These are phyloP conservation scores for Candida mesenterica DNA, from an alignment of 1,139 yeast genomes.

Conservation along the genomic window DNA sequence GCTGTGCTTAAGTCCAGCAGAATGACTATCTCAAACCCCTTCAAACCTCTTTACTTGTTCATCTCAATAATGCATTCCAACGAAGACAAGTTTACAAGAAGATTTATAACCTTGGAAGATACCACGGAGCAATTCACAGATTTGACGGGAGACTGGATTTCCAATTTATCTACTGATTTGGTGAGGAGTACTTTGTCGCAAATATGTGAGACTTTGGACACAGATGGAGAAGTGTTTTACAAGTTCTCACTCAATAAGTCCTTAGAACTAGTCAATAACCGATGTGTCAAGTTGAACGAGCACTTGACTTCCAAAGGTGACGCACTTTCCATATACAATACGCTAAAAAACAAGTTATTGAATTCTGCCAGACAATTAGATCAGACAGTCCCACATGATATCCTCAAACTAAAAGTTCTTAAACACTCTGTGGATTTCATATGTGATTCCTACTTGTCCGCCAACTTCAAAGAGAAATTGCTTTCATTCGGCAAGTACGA, in stretches of 20 bases:
- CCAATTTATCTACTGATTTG: slow-evolving; percentile 3
- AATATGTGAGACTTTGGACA: slow-evolving; percentile 47
- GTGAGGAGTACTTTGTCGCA: slow-evolving; percentile 19
- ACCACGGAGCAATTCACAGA: slow-evolving; percentile 38
- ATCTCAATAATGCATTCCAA: slow-evolving; percentile 32
- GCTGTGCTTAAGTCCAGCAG: slow-evolving; percentile 34
- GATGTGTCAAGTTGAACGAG: slow-evolving; percentile 26
- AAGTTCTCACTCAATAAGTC: slow-evolving; percentile 39
- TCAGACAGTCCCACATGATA: slow-evolving; percentile 25
- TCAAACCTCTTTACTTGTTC: slow-evolving; percentile 42
- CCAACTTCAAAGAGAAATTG: slow-evolving; percentile 17
- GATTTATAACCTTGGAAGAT: slow-evolving; percentile 50
- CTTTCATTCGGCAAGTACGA: slow-evolving; percentile 17
- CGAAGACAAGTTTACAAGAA: slow-evolving; percentile 25
- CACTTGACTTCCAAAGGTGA: slow-evolving; percentile 20
- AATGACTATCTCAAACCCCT: slow-evolving; percentile 41
- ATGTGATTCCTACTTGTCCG: slow-evolving; percentile 26
- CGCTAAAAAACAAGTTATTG: slow-evolving; percentile 19
- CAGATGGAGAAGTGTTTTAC: slow-evolving; percentile 49
- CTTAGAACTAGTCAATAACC: slow-evolving; percentile 27
- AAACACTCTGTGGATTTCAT: slow-evolving; percentile 31
- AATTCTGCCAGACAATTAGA: slow-evolving; percentile 19
- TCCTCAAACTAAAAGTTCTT: slow-evolving; percentile 23
- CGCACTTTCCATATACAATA: slow-evolving; percentile 11
- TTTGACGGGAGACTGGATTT: slow-evolving; percentile 8